Percentiles rank a stretch among this genome's conserved stretches.
phyloP scores from a whole-genome alignment of 2,329 filamentous ascomycete genomes.

The Penicillium sp. region DNA sequence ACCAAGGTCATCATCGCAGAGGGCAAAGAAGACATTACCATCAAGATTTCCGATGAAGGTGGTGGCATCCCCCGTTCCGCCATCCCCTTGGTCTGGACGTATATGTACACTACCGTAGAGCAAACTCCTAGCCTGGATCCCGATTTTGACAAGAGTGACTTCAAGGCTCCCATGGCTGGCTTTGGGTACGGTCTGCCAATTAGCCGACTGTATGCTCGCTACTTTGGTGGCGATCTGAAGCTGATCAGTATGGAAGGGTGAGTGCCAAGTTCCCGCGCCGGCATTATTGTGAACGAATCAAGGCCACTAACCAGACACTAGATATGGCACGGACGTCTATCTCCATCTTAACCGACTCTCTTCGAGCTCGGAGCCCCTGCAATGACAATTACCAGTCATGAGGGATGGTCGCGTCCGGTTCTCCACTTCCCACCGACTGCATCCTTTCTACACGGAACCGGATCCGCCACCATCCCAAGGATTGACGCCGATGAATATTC shows the following conservation, averaged over 20 bases:
- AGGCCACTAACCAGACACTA: too few relatives aligned
- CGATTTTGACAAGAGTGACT: constrained; percentile 97
- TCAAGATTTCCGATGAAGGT: constrained; percentile 95
- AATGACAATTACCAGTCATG: constrained; percentile 86
- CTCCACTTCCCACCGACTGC: constrained; percentile 35
- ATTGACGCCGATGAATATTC: constrained; percentile 46
- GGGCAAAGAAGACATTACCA: constrained; percentile 96
- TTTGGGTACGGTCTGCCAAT: constrained; percentile 96
- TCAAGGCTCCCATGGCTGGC: constrained; percentile 97
- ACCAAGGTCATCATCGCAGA: constrained; percentile 97
- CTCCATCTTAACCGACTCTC: constrained; percentile 93
- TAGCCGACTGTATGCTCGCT: constrained; percentile 83
- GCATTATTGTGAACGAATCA: too few relatives aligned
- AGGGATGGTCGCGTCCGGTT: constrained; percentile 55
- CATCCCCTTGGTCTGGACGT: constrained; percentile 96
- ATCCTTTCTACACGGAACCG: constrained; percentile 30
- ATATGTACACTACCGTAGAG: constrained; percentile 99
- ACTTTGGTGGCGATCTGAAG: constrained; percentile 95
- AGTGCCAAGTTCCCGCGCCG: too few relatives aligned
- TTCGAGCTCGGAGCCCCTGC: constrained; percentile 87
- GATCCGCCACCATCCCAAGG: constrained; percentile 38
- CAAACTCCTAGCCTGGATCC: constrained; percentile 89
- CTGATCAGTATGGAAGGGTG: constrained; percentile 99
- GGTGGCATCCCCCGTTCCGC: constrained; percentile 86
- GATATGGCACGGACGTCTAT: constrained; percentile 97